Conservation (phyloP, 208 protist species). For the Crithidia acanthocephali region DNA sequence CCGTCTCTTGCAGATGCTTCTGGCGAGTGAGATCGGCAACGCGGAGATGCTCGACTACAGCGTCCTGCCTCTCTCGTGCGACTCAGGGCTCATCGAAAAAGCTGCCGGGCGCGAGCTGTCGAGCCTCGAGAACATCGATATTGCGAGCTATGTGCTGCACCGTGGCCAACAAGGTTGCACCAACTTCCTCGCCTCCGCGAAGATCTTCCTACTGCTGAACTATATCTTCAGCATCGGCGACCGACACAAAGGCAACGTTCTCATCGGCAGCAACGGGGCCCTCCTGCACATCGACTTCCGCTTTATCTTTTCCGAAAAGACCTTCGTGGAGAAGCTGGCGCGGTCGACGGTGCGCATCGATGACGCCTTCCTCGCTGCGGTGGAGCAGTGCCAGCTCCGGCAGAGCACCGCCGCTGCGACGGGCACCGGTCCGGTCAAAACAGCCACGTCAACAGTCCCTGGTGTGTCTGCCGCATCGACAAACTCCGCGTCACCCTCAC, state of each 20-base stretch:
- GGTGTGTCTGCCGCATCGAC: neutral
- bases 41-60: constrained; percentile 70
- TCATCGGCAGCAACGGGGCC: constrained; percentile 69
- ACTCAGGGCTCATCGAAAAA: constrained; percentile 77
- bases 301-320: constrained; percentile 66
- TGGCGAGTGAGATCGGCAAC: constrained; percentile 43
- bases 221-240: constrained; percentile 88
- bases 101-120: constrained; percentile 51
- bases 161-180: constrained; percentile 20
- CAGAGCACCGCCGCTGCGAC: neutral
- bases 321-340: constrained; percentile 56
- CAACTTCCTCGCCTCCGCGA: constrained; percentile 78
- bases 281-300: constrained; percentile 90
- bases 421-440: neutral
- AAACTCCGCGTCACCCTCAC: neutral
- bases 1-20: constrained; percentile 60
- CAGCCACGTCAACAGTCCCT: neutral
- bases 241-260: constrained; percentile 83
- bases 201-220: constrained; percentile 84
- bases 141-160: constrained; percentile 38
- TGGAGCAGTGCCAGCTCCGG: constrained; percentile 36
- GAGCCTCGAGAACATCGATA: constrained; percentile 41
- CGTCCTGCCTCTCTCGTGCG: constrained; percentile 62
- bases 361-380: constrained; percentile 41
- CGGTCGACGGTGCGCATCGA: constrained; percentile 55